Base-by-base conservation (phyloP, 495 filamentous ascomycete species). In the Echria macrotheca region DNA sequence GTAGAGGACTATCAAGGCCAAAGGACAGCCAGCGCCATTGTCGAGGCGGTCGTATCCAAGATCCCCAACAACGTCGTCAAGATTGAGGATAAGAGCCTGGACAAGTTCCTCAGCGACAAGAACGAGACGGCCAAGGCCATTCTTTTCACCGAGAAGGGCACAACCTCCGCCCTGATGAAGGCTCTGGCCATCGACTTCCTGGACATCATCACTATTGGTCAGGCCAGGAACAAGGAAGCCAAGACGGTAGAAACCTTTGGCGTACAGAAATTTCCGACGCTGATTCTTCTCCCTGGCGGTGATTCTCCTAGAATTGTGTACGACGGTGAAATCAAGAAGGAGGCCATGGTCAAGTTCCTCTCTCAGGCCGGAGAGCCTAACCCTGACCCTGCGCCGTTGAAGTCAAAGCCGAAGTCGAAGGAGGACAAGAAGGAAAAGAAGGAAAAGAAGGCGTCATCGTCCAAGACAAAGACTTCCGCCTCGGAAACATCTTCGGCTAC, bases 61-160 rank as follows among this genome's bases (percentile, higher is more conserved):
- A 97, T 99, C 60, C 89, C 88, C 49, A 96, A 97, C 64, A 84
- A 91, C 53, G 91, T 97, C 47, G 89, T 96, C 21, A 88, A 85
- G 65, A 70, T 95, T 5, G 83, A 82, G 19, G 87, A 94, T 67
- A 85, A 85, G 67, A 85, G 84, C 28, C 61, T 95, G 38, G 82
- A 90, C 49, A 74, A 74, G 15, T 96, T 88, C 79, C 67, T 96
- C 32, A 70, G 74, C 17, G 76, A 82, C 54, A 80, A 82, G 35
- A 85, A 88, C 49, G 81, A 86, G 31, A 76, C 78, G 4, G 78
- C 87, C 28, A 97, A 95, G 71, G 90, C 87, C 4, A 82, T 99
- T 33, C 72, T 97, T 10, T 97, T 99, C 69, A 96, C 86, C 2
- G 88, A 96, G 50, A 97, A 97, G 68, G 91, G 91, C 1, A 85